Evolutionary conservation across 2,329 filamentous ascomycete species (phyloP).

Genomic region (Talaromyces amestolkiae): DNA sequence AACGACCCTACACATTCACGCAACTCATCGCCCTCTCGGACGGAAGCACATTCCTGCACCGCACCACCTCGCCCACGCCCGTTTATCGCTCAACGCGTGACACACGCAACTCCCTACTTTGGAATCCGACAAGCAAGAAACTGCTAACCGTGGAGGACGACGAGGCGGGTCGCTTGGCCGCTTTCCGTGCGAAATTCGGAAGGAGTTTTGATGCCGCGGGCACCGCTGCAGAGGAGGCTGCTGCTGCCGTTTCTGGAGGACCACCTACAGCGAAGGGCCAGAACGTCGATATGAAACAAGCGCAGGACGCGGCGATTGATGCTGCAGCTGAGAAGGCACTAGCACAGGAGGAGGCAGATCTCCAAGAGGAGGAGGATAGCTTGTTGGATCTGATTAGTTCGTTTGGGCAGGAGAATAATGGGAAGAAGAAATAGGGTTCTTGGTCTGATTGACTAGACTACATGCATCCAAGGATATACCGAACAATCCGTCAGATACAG

Average conservation of each 20-base stretch:
- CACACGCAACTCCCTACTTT: conserved; percentile 81
- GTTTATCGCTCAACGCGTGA: conserved; percentile 71
- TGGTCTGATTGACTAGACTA: neutral
- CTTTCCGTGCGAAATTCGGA: conserved; percentile 83
- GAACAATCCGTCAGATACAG: neutral
- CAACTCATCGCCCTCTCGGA: conserved; percentile 91
- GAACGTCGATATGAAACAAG: conserved; percentile 24
- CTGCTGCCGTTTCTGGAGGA: conserved; percentile 27
- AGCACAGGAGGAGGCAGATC: conserved; percentile 49
- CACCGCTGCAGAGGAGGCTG: conserved; percentile 33
- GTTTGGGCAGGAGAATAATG: conserved; percentile 44
- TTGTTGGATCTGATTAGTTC: conserved; percentile 58
- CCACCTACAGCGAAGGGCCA: conserved; percentile 21
- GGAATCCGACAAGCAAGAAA: conserved; percentile 81
- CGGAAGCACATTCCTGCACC: conserved; percentile 69
- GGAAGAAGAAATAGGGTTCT: conserved; percentile 20
- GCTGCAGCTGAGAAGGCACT: conserved; percentile 33
- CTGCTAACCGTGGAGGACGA: conserved; percentile 89
- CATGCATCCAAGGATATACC: neutral
- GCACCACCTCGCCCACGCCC: conserved; percentile 52
- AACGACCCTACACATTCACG: conserved; percentile 94
- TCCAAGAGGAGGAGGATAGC: conserved; percentile 51
- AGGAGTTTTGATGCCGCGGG: conserved; percentile 70
- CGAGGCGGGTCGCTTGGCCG: conserved; percentile 83
- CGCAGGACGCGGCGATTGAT: conserved; percentile 43